These are phyloP conservation scores for Brasenia schreberi DNA, from an alignment of 164 flowering plant species.

Conservation along the genomic window DNA sequence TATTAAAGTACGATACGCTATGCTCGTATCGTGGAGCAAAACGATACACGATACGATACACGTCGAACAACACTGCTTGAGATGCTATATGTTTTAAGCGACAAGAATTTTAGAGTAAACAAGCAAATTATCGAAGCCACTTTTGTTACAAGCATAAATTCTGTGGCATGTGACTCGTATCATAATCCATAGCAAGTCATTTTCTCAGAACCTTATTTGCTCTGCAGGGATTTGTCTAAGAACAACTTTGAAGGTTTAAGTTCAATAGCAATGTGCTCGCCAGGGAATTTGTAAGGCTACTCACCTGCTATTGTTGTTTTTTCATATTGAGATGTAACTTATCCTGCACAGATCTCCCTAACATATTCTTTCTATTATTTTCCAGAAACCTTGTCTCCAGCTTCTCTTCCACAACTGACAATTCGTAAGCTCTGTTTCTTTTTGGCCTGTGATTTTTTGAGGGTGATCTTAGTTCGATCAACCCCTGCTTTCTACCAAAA, in stretches of 20 bases:
- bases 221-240: constrained; percentile 51
- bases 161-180: too few species aligned
- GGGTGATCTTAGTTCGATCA: not conserved
- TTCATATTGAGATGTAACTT: not conserved
- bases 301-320: not conserved
- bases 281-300: constrained; percentile 52
- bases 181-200: too few species aligned
- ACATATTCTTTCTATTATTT: not conserved
- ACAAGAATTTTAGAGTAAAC: too few species aligned
- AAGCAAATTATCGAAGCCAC: too few species aligned
- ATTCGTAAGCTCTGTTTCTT: not conserved
- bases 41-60: too few species aligned
- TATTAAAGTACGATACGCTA: too few species aligned
- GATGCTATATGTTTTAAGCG: too few species aligned
- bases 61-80: too few species aligned
- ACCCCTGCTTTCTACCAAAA: not conserved
- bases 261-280: constrained; percentile 45
- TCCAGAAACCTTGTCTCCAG: not conserved
- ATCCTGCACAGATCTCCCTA: too few species aligned
- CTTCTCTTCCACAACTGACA: not conserved
- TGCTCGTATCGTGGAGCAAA: too few species aligned
- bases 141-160: too few species aligned
- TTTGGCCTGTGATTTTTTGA: not conserved
- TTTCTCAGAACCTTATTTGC: too few species aligned
- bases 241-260: constrained; percentile 59